Evolutionary conservation across 306 rosid species (phyloP), one percentile per base, ranked within the genome.

Genomic region (Medicago ruthenica): DNA sequence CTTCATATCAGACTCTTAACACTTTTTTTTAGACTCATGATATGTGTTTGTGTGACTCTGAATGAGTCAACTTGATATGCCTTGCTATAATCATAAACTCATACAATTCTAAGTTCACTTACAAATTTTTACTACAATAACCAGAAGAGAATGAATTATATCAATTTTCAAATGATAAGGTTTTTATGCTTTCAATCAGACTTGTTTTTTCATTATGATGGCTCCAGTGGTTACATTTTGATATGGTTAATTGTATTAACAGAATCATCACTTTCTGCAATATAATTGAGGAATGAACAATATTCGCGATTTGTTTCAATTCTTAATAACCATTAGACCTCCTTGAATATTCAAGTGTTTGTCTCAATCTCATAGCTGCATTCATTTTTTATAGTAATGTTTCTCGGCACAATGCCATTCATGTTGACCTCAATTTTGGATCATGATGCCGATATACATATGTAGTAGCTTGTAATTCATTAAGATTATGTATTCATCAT

Each of bases 141-240:
- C 67, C 15, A 51, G 4, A 53, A 27, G 5, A 34, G 22, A 17
- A 37, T 31, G 40, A 77, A n/a, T 59, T 61, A n/a, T 24, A 51
- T 60, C 42, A 66, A 60, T 78, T 78, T 61, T 64, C 31, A 53
- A 60, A 48, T 53, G 18, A 60, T 51, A 17, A 27, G 8, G 42
- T 41, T 74, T 68, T 67, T 57, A 48, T 68, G 37, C 47, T 31
- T 73, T 58, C 14, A 31, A 51, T 55, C 13, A 59, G 40, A 55
- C 61, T 67, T 79, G 36, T 57, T 51, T 40, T 67, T 37, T 18
- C 37, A 62, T 78, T 75, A 37, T 40, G 31, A 14, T 34, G 34
- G 44, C 67, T 39, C 14, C 53, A 57, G 14, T 67, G 16, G 50
- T 58, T 73, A 58, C 41, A 48, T 73, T 80, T 24, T 31, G 58